A percentile compares a stretch with the other conserved stretches of the same genome.
These are phyloP conservation scores for Thymus quinquecostatus DNA, from an alignment of 257 asterid genomes.

Conservation along the genomic window DNA sequence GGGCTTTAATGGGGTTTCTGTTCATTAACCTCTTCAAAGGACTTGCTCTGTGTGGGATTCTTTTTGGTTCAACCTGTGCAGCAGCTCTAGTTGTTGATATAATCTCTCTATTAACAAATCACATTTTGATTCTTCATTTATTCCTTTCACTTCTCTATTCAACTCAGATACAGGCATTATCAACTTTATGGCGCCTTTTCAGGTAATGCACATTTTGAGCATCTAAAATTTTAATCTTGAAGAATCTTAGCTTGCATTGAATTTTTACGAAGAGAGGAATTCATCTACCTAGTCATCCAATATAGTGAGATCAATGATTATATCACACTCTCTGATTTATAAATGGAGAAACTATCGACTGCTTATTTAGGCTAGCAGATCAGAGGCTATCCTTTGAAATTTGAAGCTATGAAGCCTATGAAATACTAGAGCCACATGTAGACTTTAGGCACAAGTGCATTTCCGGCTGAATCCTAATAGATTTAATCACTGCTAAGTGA, in stretches of 20 bases:
- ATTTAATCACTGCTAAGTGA: not conserved
- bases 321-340: not conserved
- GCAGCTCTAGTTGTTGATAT: slow-evolving; percentile 72
- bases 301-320: not conserved
- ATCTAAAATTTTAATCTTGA: slow-evolving; percentile 13
- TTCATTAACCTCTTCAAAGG: slow-evolving; percentile 57
- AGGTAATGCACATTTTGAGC: slow-evolving; percentile 48
- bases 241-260: slow-evolving; percentile 5
- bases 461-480: not conserved
- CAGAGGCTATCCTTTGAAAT: slow-evolving; percentile 8
- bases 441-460: not conserved
- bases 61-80: slow-evolving; percentile 81
- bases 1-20: slow-evolving; percentile 65
- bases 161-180: slow-evolving; percentile 72
- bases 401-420: not conserved
- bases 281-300: not conserved
- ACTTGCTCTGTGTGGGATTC: slow-evolving; percentile 67
- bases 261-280: slow-evolving; percentile 14
- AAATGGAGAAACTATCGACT: not conserved
- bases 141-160: slow-evolving; percentile 76
- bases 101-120: slow-evolving; percentile 74
- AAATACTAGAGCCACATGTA: not conserved
- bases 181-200: slow-evolving; percentile 98
- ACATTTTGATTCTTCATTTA: slow-evolving; percentile 70
- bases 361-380: no score